These are phyloP conservation scores for Annulohypoxylon moriforme DNA, from an alignment of 495 filamentous ascomycete species.

Conservation along the genomic window DNA sequence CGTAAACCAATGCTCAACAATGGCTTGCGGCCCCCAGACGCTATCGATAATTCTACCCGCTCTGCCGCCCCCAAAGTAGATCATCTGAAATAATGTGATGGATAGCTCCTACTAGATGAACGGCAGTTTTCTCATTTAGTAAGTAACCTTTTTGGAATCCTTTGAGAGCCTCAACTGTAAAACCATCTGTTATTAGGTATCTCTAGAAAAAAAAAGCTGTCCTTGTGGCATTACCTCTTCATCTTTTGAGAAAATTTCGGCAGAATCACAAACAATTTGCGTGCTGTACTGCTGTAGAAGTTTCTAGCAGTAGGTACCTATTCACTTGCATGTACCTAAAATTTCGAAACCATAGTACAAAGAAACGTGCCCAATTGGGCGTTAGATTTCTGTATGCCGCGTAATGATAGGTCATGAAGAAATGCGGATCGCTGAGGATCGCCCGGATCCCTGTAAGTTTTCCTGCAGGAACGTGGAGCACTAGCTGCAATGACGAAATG, in stretches of 20 bases:
- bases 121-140: not conserved
- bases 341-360: slow-evolving; percentile 7
- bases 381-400: not conserved
- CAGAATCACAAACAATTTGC: not conserved
- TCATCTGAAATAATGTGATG: slow-evolving; percentile 21
- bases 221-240: not conserved
- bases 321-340: not conserved
- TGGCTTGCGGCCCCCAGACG: slow-evolving; percentile 4
- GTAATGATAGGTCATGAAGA: slow-evolving; percentile 19
- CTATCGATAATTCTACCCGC: slow-evolving; percentile 21
- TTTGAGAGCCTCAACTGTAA: not conserved
- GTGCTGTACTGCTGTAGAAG: not conserved
- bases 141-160: not conserved
- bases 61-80: slow-evolving; percentile 15
- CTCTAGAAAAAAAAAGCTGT: not conserved
- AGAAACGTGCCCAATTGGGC: not conserved
- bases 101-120: not conserved
- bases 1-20: too few relatives aligned
- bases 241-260: not conserved
- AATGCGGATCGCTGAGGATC: slow-evolving; percentile 30
- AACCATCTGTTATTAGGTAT: slow-evolving; percentile 5
- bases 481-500: slow-evolving; percentile 26
- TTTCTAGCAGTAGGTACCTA: not conserved
- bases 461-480: slow-evolving; percentile 37
- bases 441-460: slow-evolving; percentile 10